These are phyloP conservation scores for Alternaria sp. DNA, from an alignment of 2,329 filamentous ascomycete genomes.

Conservation along the genomic window DNA sequence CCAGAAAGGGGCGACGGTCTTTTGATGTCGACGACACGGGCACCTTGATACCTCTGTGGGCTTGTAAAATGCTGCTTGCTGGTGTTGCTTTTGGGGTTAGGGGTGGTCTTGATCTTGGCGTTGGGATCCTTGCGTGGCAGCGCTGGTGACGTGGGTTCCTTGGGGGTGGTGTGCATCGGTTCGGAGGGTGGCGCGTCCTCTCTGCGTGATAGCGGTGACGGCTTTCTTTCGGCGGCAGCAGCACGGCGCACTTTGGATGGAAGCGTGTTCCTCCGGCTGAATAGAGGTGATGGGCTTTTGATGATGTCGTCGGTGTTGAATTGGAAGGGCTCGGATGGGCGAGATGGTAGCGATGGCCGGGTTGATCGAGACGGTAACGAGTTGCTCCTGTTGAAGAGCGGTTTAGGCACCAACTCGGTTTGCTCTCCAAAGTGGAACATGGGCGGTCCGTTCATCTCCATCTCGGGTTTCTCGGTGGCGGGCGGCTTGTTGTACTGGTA, in stretches of 20 bases:
- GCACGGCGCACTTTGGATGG: slow-evolving; percentile 31
- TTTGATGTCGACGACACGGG: slow-evolving; percentile 8
- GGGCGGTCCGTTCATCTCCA: slow-evolving; percentile 21
- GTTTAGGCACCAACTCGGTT: slow-evolving; percentile 33
- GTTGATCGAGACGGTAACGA: slow-evolving; percentile 25
- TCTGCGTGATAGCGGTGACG: slow-evolving; percentile 39
- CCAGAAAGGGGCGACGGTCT: slow-evolving; percentile 17
- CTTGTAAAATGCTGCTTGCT: background rate
- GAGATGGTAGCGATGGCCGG: slow-evolving; percentile 15
- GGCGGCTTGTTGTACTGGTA: slow-evolving; percentile 27
- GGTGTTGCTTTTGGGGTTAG: slow-evolving; percentile 6
- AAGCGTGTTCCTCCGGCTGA: slow-evolving; percentile 15
- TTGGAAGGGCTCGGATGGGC: slow-evolving; percentile 13
- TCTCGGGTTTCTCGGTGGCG: slow-evolving; percentile 16
- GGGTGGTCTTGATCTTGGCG: background rate
- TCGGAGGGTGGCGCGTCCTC: slow-evolving; percentile 28
- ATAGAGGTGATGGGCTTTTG: slow-evolving; percentile 10
- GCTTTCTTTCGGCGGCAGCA: slow-evolving; percentile 27
- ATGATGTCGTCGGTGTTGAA: slow-evolving; percentile 11
- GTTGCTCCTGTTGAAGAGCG: slow-evolving; percentile 39
- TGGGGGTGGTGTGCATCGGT: slow-evolving; percentile 15
- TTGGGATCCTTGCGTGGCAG: slow-evolving; percentile 8
- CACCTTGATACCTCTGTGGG: background rate
- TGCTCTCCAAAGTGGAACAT: slow-evolving; percentile 17
- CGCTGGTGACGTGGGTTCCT: slow-evolving; percentile 12